Percentiles rank a stretch among this genome's conserved stretches.
phyloP scores from a whole-genome alignment of 1,284 basidiomycete genomes.

The Pterula multifida region DNA sequence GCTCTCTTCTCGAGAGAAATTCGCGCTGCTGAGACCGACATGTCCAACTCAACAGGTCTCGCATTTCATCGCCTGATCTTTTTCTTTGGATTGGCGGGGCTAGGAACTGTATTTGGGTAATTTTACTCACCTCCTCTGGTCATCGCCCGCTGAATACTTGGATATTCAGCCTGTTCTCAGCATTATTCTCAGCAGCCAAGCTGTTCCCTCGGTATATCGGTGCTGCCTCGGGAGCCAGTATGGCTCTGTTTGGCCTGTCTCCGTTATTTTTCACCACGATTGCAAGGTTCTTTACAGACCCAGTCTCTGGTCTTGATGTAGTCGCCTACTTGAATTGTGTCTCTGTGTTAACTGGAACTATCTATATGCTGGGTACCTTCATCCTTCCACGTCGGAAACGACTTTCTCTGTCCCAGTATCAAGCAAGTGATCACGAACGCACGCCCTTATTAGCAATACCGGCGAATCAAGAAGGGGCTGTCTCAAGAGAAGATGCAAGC shows the following conservation, averaged over 20 bases:
- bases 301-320: conserved; percentile 35
- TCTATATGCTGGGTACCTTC: conserved; percentile 42
- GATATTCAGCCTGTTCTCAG: conserved; percentile 52
- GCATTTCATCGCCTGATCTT: conserved; percentile 41
- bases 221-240: conserved; percentile 51
- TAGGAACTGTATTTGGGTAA: conserved; percentile 62
- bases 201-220: conserved; percentile 53
- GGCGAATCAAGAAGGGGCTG: neutral
- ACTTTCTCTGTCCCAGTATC: neutral
- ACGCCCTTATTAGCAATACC: neutral
- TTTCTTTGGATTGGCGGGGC: conserved; percentile 49
- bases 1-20: conserved; percentile 50
- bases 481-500: neutral
- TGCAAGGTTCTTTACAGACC: conserved; percentile 43
- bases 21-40: conserved; percentile 26
- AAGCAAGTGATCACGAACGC: neutral
- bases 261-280: conserved; percentile 60
- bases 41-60: conserved; percentile 23
- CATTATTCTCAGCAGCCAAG: conserved; percentile 63
- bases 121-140: conserved; percentile 16
- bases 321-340: conserved; percentile 44
- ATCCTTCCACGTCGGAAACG: conserved; percentile 19
- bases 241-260: conserved; percentile 66
- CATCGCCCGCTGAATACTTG: neutral
- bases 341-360: conserved; percentile 35